A percentile compares a stretch with the other conserved stretches of the same genome.
Evolutionary conservation across 208 protist genomes (phyloP).

Genomic region (Phytomonas sp.): DNA sequence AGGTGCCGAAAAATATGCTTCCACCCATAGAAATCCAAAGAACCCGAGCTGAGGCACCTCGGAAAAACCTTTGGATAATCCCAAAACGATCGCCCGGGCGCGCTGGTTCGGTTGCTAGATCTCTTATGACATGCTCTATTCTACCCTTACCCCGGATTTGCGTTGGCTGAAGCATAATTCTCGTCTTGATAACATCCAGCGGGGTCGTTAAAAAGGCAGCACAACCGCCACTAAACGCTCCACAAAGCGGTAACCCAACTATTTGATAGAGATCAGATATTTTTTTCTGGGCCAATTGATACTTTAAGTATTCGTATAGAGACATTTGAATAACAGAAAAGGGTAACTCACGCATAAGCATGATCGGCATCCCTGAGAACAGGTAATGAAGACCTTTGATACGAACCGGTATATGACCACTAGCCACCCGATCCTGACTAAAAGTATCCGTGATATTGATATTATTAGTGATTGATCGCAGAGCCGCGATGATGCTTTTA

Average conservation of each 20-base stretch:
- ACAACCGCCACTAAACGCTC: conserved; percentile 72
- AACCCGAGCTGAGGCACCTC: conserved; percentile 74
- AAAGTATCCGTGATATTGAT: conserved; percentile 7
- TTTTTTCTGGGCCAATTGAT: conserved; percentile 19
- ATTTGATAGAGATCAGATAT: conserved; percentile 25
- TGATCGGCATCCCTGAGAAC: conserved; percentile 80
- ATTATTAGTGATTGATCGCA: conserved; percentile 46
- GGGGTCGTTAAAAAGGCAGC: conserved; percentile 88
- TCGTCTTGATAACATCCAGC: conserved; percentile 89
- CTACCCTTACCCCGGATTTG: conserved; percentile 10
- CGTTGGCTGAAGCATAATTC: conserved; percentile 79
- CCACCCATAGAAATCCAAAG: conserved; percentile 89
- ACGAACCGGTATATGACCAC: conserved; percentile 10
- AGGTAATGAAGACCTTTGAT: conserved; percentile 41
- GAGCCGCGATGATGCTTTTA: conserved; percentile 19
- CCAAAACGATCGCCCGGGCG: conserved; percentile 64
- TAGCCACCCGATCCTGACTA: neutral
- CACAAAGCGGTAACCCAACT: conserved; percentile 52
- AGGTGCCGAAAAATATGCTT: conserved; percentile 88
- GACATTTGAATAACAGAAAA: conserved; percentile 91
- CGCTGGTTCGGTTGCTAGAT: conserved; percentile 39
- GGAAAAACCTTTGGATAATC: conserved; percentile 68
- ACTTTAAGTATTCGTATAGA: conserved; percentile 85
- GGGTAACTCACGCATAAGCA: conserved; percentile 81
- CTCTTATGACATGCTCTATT: conserved; percentile 29